phyloP scores from a whole-genome alignment of 2,329 filamentous ascomycete species.

The Diaporthe sp. region DNA sequence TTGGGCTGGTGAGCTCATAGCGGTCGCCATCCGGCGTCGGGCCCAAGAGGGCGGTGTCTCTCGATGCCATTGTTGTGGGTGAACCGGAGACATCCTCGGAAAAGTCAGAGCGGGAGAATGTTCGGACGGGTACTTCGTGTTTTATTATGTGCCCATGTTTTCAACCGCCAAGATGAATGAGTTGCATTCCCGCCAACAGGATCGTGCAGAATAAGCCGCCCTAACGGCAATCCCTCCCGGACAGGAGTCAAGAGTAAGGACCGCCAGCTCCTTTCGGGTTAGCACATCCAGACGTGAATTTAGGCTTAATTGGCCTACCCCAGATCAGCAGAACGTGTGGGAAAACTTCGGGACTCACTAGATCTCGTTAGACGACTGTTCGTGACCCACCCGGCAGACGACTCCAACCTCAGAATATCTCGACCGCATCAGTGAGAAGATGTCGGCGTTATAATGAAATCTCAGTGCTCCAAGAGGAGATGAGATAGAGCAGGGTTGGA shows the following conservation, averaged over 20 bases:
- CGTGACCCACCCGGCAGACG: neutral
- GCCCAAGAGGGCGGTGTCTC: constrained; percentile 39
- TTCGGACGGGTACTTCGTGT: neutral
- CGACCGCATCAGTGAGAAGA: no score
- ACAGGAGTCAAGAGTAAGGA: constrained; percentile 28
- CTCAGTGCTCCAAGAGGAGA: neutral
- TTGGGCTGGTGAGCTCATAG: constrained; percentile 69
- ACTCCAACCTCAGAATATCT: neutral
- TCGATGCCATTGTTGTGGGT: constrained; percentile 20
- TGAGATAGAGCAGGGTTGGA: neutral
- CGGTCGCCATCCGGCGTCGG: constrained; percentile 63
- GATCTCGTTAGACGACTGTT: neutral
- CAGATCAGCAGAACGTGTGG: neutral
- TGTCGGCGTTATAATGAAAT: neutral
- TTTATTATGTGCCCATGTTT: constrained; percentile 3
- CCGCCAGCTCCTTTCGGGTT: neutral
- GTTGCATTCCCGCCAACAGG: neutral
- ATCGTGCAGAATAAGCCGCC: neutral
- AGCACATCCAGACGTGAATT: constrained; percentile 26
- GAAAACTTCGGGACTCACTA: constrained; percentile 30
- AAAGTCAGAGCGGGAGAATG: neutral
- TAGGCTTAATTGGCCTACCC: constrained; percentile 34
- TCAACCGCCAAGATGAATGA: constrained; percentile 17
- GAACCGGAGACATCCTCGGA: neutral
- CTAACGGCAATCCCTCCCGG: constrained; percentile 37